These are phyloP conservation scores for Fusarium begoniae DNA, from an alignment of 2,329 filamentous ascomycete genomes.

Conservation along the genomic window DNA sequence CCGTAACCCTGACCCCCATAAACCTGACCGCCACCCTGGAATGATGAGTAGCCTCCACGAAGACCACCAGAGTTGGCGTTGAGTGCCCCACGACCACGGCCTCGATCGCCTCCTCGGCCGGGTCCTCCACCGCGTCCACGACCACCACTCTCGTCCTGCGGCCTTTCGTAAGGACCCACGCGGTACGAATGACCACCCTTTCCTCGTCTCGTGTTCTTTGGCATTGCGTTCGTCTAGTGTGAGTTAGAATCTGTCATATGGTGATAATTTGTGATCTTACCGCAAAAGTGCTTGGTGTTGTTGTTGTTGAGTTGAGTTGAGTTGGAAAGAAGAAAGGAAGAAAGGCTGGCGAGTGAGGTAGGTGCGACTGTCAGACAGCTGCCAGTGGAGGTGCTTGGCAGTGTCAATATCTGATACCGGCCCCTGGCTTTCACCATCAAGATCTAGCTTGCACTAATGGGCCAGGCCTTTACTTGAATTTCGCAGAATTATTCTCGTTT, in stretches of 20 bases:
- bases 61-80: not conserved
- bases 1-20: no score
- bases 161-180: not conserved
- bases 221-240: not conserved
- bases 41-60: not conserved
- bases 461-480: no score
- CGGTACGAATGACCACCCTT: not conserved
- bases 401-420: not conserved
- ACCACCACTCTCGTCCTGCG: not conserved
- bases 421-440: not conserved
- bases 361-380: not conserved
- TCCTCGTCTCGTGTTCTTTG: not conserved
- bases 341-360: not conserved
- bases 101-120: no score
- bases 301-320: not conserved
- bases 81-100: no score
- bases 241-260: not conserved
- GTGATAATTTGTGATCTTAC: not conserved
- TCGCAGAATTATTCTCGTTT: not conserved
- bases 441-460: not conserved
- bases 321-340: not conserved
- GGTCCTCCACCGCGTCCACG: no score
- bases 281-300: no score
- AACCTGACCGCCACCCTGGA: no score
- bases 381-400: not conserved